Evolutionary conservation across 495 filamentous ascomycete species (phyloP).

Genomic region (Xylaria scruposa): DNA sequence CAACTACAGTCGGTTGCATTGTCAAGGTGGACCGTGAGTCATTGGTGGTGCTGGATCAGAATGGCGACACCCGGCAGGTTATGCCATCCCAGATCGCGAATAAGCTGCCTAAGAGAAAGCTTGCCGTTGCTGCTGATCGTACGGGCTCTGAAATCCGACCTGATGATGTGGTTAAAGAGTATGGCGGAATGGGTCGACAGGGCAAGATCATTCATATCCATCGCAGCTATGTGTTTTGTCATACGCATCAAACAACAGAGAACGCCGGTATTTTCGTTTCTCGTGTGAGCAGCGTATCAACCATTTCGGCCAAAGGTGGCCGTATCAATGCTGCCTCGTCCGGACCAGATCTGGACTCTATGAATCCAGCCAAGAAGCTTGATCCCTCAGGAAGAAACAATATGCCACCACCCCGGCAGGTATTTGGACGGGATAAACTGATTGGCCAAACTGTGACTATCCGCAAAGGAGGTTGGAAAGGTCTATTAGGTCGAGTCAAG

Average conservation of each 20-base stretch:
- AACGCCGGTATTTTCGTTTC: constrained; percentile 91
- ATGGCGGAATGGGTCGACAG: constrained; percentile 80
- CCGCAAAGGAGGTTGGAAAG: constrained; percentile 84
- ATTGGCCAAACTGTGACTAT: constrained; percentile 91
- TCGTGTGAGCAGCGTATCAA: constrained; percentile 82
- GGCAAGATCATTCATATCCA: constrained; percentile 93
- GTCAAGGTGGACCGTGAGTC: constrained; percentile 95
- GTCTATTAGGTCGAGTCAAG: constrained; percentile 91
- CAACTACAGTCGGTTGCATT: constrained; percentile 88
- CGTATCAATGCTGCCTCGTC: constrained; percentile 58
- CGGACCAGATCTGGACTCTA: constrained; percentile 80
- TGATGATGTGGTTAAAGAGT: constrained; percentile 91
- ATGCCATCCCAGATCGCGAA: constrained; percentile 91
- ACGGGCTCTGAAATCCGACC: constrained; percentile 91
- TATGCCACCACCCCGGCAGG: constrained; percentile 77
- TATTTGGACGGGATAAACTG: constrained; percentile 80
- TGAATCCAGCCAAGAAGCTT: constrained; percentile 87
- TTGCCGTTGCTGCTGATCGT: constrained; percentile 89
- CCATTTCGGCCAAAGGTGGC: constrained; percentile 90
- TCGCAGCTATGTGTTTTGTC: constrained; percentile 84
- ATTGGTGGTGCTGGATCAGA: constrained; percentile 87
- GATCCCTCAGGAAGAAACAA: constrained; percentile 57
- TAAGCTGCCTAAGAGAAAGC: constrained; percentile 77
- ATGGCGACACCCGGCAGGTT: constrained; percentile 78
- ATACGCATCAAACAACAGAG: constrained; percentile 81